Conservation (phyloP, 345 rosid genomes). For the Cardamine resedifolia region DNA sequence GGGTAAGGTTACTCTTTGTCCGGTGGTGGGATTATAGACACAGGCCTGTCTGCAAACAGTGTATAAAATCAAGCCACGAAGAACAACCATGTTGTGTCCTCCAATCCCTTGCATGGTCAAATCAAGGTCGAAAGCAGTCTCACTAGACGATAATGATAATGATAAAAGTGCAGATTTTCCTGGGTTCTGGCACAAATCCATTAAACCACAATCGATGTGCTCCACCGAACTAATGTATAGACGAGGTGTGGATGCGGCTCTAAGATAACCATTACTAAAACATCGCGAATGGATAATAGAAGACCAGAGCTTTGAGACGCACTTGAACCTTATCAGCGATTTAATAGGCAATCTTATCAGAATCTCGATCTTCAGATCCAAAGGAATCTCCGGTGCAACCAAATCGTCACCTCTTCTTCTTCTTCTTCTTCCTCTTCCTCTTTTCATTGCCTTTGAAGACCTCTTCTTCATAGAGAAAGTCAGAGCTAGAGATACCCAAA, state of each 20-base stretch:
- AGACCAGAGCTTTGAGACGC: background rate
- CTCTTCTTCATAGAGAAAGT: background rate
- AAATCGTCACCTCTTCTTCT: no score
- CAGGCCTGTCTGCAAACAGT: background rate
- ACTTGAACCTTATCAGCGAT: conserved; percentile 4
- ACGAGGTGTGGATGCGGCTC: background rate
- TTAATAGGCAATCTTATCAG: background rate
- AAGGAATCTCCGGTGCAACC: no score
- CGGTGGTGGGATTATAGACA: conserved; percentile 20
- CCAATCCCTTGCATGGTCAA: conserved; percentile 4
- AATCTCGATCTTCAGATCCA: background rate
- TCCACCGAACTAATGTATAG: background rate
- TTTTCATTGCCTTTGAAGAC: background rate
- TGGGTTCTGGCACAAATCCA: background rate
- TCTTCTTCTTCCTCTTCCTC: no score
- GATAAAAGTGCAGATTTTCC: background rate
- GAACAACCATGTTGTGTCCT: background rate
- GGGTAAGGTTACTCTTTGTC: background rate
- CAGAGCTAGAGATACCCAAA: background rate
- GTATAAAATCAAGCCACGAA: conserved; percentile 20
- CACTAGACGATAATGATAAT: background rate
- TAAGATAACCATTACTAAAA: background rate
- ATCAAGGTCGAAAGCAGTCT: background rate
- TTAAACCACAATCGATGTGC: background rate
- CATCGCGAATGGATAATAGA: background rate